phyloP scores from a whole-genome alignment of 495 filamentous ascomycete genomes.

The Rusavskia elegans region DNA sequence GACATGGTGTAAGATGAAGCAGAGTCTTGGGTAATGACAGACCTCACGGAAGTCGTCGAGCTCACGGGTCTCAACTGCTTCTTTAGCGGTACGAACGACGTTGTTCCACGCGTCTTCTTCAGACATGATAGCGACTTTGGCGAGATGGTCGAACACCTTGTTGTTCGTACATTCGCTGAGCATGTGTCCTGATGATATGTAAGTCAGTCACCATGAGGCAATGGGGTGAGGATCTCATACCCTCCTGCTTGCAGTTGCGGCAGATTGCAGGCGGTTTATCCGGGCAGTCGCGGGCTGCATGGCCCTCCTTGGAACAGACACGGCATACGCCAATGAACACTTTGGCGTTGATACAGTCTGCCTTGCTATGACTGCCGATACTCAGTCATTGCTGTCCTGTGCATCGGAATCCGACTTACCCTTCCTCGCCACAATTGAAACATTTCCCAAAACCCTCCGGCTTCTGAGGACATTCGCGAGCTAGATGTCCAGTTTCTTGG shows the following conservation, averaged over 20 bases:
- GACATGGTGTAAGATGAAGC: not conserved
- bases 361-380: constrained; percentile 39
- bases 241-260: constrained; percentile 60
- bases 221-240: constrained; percentile 21
- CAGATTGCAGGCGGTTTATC: constrained; percentile 45
- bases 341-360: constrained; percentile 43
- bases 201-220: not conserved
- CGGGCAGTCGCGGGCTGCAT: constrained; percentile 57
- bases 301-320: constrained; percentile 56
- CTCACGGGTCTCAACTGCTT: constrained; percentile 47
- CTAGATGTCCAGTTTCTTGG: constrained; percentile 34
- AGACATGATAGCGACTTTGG: constrained; percentile 36
- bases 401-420: constrained; percentile 27
- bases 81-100: constrained; percentile 25
- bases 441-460: constrained; percentile 35
- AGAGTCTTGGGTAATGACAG: not conserved
- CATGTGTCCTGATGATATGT: constrained; percentile 39
- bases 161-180: constrained; percentile 49
- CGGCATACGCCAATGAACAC: constrained; percentile 59
- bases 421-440: constrained; percentile 65
- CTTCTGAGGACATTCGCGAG: constrained; percentile 39
- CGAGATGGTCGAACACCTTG: constrained; percentile 45
- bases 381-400: constrained; percentile 4
- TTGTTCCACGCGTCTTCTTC: constrained; percentile 55
- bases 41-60: constrained; percentile 61